phyloP scores from a whole-genome alignment of 2,329 filamentous ascomycete genomes.

The Xylariaceae sp. region DNA sequence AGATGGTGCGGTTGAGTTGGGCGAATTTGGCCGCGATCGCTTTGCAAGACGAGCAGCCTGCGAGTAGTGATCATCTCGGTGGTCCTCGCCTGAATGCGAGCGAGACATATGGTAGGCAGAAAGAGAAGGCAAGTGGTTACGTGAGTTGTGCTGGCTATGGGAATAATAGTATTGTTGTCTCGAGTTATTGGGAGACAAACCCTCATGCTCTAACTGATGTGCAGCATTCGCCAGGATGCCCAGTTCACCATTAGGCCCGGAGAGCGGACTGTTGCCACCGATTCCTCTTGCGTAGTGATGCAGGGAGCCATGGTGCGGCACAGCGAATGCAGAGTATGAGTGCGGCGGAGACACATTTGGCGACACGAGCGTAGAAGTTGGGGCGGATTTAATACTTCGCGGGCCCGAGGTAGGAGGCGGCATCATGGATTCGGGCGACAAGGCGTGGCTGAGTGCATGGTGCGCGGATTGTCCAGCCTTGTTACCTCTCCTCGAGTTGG shows the following conservation, averaged over 20 bases:
- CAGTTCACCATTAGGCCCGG: slow-evolving; percentile 56
- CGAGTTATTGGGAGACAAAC: slow-evolving; percentile 50
- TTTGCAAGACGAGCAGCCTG: slow-evolving; percentile 76
- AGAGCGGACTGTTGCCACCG: slow-evolving; percentile 49
- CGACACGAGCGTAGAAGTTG: slow-evolving; percentile 84
- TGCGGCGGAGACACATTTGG: slow-evolving; percentile 96
- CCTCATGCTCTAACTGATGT: slow-evolving; percentile 68
- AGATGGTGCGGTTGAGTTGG: slow-evolving; percentile 92
- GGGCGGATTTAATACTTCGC: slow-evolving; percentile 86
- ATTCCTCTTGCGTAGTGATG: slow-evolving; percentile 57
- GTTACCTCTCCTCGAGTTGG: slow-evolving; percentile 92
- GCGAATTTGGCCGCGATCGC: slow-evolving; percentile 90
- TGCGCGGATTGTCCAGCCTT: slow-evolving; percentile 67
- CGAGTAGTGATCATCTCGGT: slow-evolving; percentile 76
- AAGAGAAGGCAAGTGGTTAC: slow-evolving; percentile 74
- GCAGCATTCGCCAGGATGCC: slow-evolving; percentile 67
- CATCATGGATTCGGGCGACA: slow-evolving; percentile 69
- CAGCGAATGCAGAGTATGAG: slow-evolving; percentile 76
- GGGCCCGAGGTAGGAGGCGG: slow-evolving; percentile 72
- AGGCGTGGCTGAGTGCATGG: slow-evolving; percentile 52
- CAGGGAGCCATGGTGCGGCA: slow-evolving; percentile 52
- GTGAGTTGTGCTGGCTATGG: slow-evolving; percentile 55
- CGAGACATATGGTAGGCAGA: slow-evolving; percentile 95
- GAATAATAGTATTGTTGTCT: slow-evolving; percentile 63
- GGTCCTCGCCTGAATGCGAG: slow-evolving; percentile 82